phyloP scores from a whole-genome alignment of 2,329 filamentous ascomycete species.

The Claviceps monticola region DNA sequence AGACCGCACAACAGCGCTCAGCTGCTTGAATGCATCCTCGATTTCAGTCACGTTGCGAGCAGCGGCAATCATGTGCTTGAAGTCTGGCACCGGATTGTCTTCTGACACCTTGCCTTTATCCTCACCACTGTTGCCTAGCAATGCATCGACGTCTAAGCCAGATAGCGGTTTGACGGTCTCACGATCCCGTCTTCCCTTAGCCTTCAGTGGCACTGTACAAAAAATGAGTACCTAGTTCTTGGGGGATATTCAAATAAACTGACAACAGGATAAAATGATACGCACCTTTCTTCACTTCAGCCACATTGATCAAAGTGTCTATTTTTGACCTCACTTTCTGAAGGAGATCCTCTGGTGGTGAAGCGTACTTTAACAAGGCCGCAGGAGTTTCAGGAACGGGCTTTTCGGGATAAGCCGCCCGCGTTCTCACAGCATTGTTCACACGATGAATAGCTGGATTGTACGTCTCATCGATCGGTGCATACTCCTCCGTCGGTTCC shows the following conservation, averaged over 20 bases:
- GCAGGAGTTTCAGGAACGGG: conserved; percentile 47
- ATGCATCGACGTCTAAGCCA: conserved; percentile 70
- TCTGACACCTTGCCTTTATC: conserved; percentile 31
- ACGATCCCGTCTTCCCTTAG: conserved; percentile 56
- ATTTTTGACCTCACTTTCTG: conserved; percentile 43
- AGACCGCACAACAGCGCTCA: conserved; percentile 55
- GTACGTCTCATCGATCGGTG: conserved; percentile 66
- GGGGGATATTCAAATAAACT: background rate
- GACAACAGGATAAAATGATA: background rate
- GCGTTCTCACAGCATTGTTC: conserved; percentile 69
- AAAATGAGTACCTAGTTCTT: background rate
- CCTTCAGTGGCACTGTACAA: conserved; percentile 58
- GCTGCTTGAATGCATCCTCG: conserved; percentile 56
- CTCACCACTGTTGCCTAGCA: conserved; percentile 47
- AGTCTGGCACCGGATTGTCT: conserved; percentile 76
- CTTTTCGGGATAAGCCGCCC: conserved; percentile 60
- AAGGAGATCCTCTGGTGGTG: conserved; percentile 55
- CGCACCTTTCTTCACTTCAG: conserved; percentile 71
- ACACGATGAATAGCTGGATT: conserved; percentile 80
- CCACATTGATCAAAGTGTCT: conserved; percentile 49
- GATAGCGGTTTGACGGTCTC: conserved; percentile 73
- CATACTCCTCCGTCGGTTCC: conserved; percentile 56
- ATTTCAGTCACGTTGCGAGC: conserved; percentile 49
- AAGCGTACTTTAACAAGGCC: conserved; percentile 57
- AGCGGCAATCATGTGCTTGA: conserved; percentile 61